phyloP scores from a whole-genome alignment of 257 asterid genomes.

The Petrea volubilis region DNA sequence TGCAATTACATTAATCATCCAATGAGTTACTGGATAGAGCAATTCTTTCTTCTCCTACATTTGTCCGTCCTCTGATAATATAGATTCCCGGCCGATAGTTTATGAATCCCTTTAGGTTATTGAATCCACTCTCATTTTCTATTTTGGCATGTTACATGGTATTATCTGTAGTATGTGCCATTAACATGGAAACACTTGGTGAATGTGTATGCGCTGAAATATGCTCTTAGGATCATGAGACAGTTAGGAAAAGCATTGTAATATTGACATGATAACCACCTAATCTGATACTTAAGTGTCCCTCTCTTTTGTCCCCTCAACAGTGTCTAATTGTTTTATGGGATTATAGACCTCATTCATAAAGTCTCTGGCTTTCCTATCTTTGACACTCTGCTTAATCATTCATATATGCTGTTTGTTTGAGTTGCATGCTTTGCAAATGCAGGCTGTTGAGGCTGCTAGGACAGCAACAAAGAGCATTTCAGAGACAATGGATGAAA shows the following conservation, averaged over 20 bases:
- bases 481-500: slow-evolving; percentile 59
- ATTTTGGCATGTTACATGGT: background rate
- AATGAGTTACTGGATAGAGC: background rate
- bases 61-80: background rate
- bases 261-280: too few relatives aligned
- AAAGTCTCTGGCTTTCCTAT: background rate
- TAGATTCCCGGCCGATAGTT: background rate
- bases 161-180: background rate
- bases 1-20: too few relatives aligned
- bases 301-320: too few relatives aligned
- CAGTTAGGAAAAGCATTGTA: background rate
- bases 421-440: slow-evolving; percentile 15
- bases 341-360: too few relatives aligned
- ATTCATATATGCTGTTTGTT: background rate
- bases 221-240: too few relatives aligned
- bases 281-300: too few relatives aligned
- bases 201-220: background rate
- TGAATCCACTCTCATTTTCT: background rate
- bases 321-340: too few relatives aligned
- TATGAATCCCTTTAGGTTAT: background rate
- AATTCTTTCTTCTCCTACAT: too few relatives aligned
- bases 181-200: background rate
- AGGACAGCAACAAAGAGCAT: slow-evolving; percentile 57
- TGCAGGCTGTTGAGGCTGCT: slow-evolving; percentile 93
- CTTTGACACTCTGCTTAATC: background rate